Conservation (phyloP, 2,329 filamentous ascomycete genomes). For the Hypoxylon sp. region DNA sequence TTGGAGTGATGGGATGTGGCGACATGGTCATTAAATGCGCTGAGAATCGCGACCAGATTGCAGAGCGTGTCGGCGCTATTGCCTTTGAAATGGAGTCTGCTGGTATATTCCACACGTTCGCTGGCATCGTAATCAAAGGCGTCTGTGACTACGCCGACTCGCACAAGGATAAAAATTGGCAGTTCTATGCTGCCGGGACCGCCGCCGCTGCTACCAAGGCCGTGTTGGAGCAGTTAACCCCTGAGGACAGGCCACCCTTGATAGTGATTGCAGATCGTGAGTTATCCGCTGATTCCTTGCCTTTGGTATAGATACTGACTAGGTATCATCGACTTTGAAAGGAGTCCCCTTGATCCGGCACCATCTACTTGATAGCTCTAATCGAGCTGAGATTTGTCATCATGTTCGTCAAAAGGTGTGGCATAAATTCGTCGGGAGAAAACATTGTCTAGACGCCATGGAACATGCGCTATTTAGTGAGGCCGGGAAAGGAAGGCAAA, state of each 20-base stretch:
- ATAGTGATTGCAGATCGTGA: background rate
- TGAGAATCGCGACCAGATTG: slow-evolving; percentile 55
- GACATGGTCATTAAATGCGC: slow-evolving; percentile 60
- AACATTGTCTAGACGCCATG: background rate
- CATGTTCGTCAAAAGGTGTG: background rate
- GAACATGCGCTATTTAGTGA: background rate
- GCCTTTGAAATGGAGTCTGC: slow-evolving; percentile 58
- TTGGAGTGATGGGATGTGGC: slow-evolving; percentile 59
- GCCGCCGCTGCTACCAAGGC: slow-evolving; percentile 50
- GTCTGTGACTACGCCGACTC: slow-evolving; percentile 59
- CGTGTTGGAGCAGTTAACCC: slow-evolving; percentile 32
- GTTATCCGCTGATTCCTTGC: background rate
- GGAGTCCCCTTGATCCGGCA: background rate
- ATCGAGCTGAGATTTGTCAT: background rate
- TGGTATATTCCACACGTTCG: slow-evolving; percentile 47
- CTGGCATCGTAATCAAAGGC: slow-evolving; percentile 58
- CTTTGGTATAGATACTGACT: background rate
- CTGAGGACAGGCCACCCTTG: background rate
- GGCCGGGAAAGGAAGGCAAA: background rate
- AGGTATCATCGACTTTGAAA: background rate
- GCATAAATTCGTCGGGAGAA: background rate
- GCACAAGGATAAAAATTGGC: slow-evolving; percentile 58
- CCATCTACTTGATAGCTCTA: too few relatives aligned
- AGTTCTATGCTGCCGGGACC: slow-evolving; percentile 53
- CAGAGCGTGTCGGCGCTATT: slow-evolving; percentile 47